A percentile compares a stretch with the other conserved stretches of the same genome.
phyloP scores from a whole-genome alignment of 2,329 filamentous ascomycete species.

The Trichophyton benhamiae region DNA sequence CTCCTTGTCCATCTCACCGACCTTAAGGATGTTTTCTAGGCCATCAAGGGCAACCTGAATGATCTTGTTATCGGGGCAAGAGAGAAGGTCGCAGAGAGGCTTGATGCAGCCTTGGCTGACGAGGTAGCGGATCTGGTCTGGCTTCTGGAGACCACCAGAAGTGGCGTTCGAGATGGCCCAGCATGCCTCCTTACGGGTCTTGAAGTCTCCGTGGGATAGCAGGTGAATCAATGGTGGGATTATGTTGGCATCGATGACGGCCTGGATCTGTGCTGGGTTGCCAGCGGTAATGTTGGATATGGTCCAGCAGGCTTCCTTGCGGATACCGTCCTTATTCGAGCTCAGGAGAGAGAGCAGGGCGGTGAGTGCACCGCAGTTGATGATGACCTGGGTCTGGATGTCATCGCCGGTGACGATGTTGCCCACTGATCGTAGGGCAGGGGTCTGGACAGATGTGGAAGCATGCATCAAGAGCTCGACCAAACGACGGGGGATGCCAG shows the following conservation, averaged over 20 bases:
- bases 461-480: slow-evolving; percentile 97
- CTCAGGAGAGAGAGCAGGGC: slow-evolving; percentile 87
- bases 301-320: slow-evolving; percentile 99
- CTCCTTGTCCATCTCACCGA: slow-evolving; percentile 97
- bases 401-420: slow-evolving; percentile 99
- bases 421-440: slow-evolving; percentile 88
- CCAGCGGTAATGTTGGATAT: slow-evolving; percentile 98
- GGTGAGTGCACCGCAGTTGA: slow-evolving; percentile 89
- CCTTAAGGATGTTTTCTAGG: slow-evolving; percentile 98
- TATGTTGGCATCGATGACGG: slow-evolving; percentile 92
- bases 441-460: slow-evolving; percentile 95
- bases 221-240: slow-evolving; percentile 93
- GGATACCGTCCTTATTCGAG: slow-evolving; percentile 96
- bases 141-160: slow-evolving; percentile 93
- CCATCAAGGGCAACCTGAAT: slow-evolving; percentile 97
- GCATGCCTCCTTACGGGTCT: slow-evolving; percentile 98
- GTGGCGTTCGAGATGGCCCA: slow-evolving; percentile 99
- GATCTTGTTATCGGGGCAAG: slow-evolving; percentile 98
- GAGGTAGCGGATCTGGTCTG: slow-evolving; percentile 93
- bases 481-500: slow-evolving; percentile 86
- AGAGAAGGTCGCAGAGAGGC: slow-evolving; percentile 86
- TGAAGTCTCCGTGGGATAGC: slow-evolving; percentile 91
- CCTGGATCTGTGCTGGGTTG: slow-evolving; percentile 94
- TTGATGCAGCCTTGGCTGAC: slow-evolving; percentile 92
- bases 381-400: slow-evolving; percentile 97